Base-by-base conservation (phyloP, 768 basidiomycete species). In the Lentinus tigrinus region DNA sequence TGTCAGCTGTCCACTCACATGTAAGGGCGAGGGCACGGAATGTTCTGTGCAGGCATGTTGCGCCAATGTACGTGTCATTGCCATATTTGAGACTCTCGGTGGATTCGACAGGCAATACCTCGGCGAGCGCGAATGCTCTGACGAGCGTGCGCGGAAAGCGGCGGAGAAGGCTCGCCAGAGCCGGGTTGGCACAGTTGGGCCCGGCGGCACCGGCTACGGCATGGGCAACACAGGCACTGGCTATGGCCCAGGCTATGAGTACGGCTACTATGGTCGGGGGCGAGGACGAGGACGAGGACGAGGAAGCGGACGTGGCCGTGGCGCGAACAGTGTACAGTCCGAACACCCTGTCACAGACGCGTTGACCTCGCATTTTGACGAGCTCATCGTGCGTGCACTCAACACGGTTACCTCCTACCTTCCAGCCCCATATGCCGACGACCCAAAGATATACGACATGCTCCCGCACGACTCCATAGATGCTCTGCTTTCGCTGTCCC, bases 141-240 rank as follows among this genome's bases (percentile, higher is more conserved):
- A 75, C 9, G 70, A 72, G 31, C 74, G 81, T 1, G 75, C 77
- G 4, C 65, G 63, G 31, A 67, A 70, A 17, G 72, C 70, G 6
- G 62, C 75, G 13, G 64, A 58, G 1, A 61, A 62, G 47, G 65
- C 69, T 9, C 62, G 56, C 2, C 47, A 46, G 11, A 14, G 38
- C 14, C 67, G 64, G 17, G 54, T 52, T 14, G 54, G 26, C 10
- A 70, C 70, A 31, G 79, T 82, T 2, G 81, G 81, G n/a, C 80
- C 78, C 5, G 79, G 81, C 4, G 81, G 81, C 1, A 82, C 81
- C 14, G 81, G 82, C 5, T 83, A 83, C 64, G 74, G 75, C 5
- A 70, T 66, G 3, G 75, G 61, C 7, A 64, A 24, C 23, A 19
- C 61, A 6, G 70, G 55, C 21, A 47, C 50, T 21, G 34, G 31